Evolutionary conservation across 169 alveolate genomes (phyloP).

Genomic region (Eimeria tenella): DNA sequence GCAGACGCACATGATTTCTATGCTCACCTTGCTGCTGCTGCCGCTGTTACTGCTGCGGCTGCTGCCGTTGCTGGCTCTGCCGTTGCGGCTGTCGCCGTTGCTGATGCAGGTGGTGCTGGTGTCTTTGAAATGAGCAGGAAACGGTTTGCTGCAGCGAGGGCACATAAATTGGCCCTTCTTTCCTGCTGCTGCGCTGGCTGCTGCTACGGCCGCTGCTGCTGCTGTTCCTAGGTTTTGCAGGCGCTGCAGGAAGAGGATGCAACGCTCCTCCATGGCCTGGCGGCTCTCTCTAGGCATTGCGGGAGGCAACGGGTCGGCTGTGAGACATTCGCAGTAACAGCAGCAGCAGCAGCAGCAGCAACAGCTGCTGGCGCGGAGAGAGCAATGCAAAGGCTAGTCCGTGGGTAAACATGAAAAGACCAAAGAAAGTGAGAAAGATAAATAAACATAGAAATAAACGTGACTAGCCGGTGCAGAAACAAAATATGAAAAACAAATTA

Average conservation of each 20-base stretch:
- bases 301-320: constrained; percentile 13
- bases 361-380: neutral
- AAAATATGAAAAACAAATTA: too few relatives aligned
- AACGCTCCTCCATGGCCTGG: constrained; percentile 10
- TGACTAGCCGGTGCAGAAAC: too few relatives aligned
- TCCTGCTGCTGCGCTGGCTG: neutral
- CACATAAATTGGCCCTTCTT: neutral
- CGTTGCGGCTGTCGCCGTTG: neutral
- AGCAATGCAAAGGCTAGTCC: too few relatives aligned
- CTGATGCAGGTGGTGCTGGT: neutral
- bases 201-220: neutral
- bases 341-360: constrained; percentile 23
- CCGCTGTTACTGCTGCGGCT: neutral
- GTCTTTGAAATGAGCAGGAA: neutral
- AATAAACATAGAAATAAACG: too few relatives aligned
- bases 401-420: too few relatives aligned
- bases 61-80: neutral
- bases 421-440: too few relatives aligned
- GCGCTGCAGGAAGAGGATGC: constrained; percentile 17
- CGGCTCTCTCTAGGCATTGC: constrained; percentile 6
- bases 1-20: neutral
- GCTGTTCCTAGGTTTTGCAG: neutral
- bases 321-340: neutral
- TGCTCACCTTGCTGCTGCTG: neutral
- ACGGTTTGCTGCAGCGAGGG: constrained; percentile 30